Evolutionary conservation across 192 early-diverging fungal species (phyloP), one percentile per base, ranked within the genome.

Genomic region (Geosiphon pyriformis): DNA sequence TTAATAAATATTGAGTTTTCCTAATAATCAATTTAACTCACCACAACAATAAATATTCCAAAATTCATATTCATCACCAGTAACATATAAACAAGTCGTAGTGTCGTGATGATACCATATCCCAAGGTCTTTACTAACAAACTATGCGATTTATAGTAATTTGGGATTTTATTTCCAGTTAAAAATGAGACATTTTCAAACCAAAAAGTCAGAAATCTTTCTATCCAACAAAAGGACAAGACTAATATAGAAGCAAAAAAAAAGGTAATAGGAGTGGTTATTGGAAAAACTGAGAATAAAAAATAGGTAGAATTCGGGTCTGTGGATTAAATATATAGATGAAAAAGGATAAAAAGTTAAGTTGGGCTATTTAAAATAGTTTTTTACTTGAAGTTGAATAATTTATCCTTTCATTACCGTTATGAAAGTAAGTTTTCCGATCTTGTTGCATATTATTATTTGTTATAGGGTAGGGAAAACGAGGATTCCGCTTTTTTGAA

Each of bases 51-150:
- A 60, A 60, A 60, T 31, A 60, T 25, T 37, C 46, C 34, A 4
- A 35, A 42, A 35, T 46, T 60, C 59, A 60, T 60, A 1, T 32
- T 35, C 59, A 60, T 60, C 18, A 30, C 46, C 18, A 60, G 23
- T 42, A 60, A 27, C 59, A 60, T 60, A 42, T 60, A 60, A 60
- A 60, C 34, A 31, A 60, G 26, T 60, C 59, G 34, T 22, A 60
- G 46, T 3, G n/a, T 37, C 15, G 35, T 60, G 3, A 35, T 23
- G 2, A 46, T 20, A 2, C 34, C 15, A 37, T 37, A 60, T 22
- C 23, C 11, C 2, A 60, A 25, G 27, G 59, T 60, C 11, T 23
- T 37, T 60, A 42, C 25, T 23, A 42, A 20, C 8, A 60, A n/a
- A n/a, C n/a, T n/a, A n/a, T n/a, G 1, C 3, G 12, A 4, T 60